phyloP scores from a whole-genome alignment of 345 rosid species.

The Aquilaria sinensis region DNA sequence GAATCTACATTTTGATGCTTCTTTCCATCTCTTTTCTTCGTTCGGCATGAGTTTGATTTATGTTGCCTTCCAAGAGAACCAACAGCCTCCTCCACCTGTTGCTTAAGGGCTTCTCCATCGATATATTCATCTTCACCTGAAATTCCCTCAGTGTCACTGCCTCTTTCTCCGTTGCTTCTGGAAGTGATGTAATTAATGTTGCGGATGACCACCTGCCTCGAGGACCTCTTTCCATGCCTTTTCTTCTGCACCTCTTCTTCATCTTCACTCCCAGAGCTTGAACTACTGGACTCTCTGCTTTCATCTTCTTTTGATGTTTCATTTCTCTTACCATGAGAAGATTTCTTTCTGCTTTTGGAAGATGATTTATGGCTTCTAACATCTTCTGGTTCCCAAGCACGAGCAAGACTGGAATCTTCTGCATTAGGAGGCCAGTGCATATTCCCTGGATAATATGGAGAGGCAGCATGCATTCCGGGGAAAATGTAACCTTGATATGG shows the following conservation, averaged over 20 bases:
- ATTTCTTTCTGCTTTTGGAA: conserved; percentile 54
- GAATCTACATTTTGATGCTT: conserved; percentile 21
- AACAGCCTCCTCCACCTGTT: conserved; percentile 81
- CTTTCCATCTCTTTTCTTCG: conserved; percentile 39
- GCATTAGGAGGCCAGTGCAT: conserved; percentile 61
- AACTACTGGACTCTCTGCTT: conserved; percentile 43
- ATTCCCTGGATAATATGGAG: conserved; percentile 76
- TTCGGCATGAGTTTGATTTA: conserved; percentile 47
- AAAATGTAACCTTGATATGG: conserved; percentile 62
- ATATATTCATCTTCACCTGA: conserved; percentile 59
- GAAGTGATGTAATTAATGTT: conserved; percentile 95
- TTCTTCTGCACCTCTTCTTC: conserved; percentile 37
- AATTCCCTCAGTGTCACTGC: conserved; percentile 43
- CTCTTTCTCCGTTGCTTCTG: conserved; percentile 57
- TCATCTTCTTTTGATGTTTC: conserved; percentile 46
- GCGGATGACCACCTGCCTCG: conserved; percentile 87
- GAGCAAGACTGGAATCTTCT: conserved; percentile 37
- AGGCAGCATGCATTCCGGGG: conserved; percentile 66
- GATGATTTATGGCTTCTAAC: conserved; percentile 37
- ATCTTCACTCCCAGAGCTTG: conserved; percentile 39
- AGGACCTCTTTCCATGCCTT: conserved; percentile 63
- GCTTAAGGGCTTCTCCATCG: conserved; percentile 64
- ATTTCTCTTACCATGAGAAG: conserved; percentile 29
- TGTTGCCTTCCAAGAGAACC: conserved; percentile 64
- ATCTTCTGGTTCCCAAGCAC: conserved; percentile 41